Conservation (phyloP, 352 stramenopile species). For the Phytophthora hybrid region DNA sequence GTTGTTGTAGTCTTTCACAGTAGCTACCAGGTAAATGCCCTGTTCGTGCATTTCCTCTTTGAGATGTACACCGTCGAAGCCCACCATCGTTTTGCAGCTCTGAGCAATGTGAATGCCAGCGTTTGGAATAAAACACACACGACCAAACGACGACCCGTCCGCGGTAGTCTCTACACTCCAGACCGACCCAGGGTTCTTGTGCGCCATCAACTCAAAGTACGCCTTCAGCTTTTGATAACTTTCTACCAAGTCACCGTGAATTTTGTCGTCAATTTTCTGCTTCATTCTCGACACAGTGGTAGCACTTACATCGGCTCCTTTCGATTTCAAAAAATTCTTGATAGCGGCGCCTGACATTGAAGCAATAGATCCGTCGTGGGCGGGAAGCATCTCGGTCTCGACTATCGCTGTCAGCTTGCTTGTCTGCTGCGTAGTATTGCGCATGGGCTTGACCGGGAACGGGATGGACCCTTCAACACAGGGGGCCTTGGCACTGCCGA, state of each 20-base stretch:
- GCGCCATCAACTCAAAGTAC: too few relatives aligned
- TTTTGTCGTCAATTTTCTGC: slow-evolving; percentile 7
- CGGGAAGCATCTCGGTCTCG: slow-evolving; percentile 1
- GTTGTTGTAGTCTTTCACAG: slow-evolving; percentile 8
- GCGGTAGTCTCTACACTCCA: too few relatives aligned
- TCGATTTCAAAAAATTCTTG: not conserved
- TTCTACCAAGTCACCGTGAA: slow-evolving; percentile 9
- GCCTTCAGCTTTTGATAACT: too few relatives aligned
- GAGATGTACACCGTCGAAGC: too few relatives aligned
- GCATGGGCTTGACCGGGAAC: not conserved
- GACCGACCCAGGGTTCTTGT: too few relatives aligned
- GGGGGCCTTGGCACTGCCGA: not conserved
- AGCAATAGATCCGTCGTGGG: not conserved
- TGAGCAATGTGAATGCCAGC: too few relatives aligned
- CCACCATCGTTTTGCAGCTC: too few relatives aligned
- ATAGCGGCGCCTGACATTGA: slow-evolving; percentile 1
- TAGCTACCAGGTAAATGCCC: not conserved
- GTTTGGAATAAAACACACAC: too few relatives aligned
- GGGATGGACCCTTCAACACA: slow-evolving; percentile 5
- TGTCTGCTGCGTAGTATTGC: slow-evolving; percentile 5
- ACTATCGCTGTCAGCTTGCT: not conserved
- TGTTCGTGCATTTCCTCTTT: too few relatives aligned
- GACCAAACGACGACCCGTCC: too few relatives aligned
- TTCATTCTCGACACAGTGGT: slow-evolving; percentile 8
- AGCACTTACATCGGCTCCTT: not conserved